Evolutionary conservation across 176 grass and related monocot species (phyloP).

Genomic region (Triticum urartu): DNA sequence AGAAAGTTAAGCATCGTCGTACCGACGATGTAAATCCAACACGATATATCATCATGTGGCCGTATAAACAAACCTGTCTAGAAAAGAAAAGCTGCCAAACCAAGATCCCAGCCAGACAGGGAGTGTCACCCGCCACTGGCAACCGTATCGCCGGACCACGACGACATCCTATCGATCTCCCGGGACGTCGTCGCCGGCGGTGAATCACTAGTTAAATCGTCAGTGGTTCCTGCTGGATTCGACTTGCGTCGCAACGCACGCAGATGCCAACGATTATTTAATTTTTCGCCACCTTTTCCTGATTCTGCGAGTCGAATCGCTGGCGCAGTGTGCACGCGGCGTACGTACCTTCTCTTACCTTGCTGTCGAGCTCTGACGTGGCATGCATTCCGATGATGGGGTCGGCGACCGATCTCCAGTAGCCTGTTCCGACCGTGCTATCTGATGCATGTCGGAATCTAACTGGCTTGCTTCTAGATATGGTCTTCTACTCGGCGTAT

Average conservation of each 20-base stretch:
- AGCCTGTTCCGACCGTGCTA: not conserved
- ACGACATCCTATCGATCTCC: not conserved
- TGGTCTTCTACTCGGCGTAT: not conserved
- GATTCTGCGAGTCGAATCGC: not conserved
- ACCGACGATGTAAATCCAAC: not conserved
- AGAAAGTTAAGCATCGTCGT: not conserved
- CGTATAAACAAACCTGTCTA: not conserved
- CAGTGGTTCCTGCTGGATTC: not conserved
- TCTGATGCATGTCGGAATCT: not conserved
- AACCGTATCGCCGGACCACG: not conserved
- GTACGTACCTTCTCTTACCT: too few species aligned
- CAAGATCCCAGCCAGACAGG: slow-evolving; percentile 1
- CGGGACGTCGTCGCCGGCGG: slow-evolving; percentile 5
- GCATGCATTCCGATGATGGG: too few species aligned
- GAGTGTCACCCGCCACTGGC: not conserved
- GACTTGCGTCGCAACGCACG: slow-evolving; percentile 23
- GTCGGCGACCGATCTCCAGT: not conserved
- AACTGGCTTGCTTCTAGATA: not conserved
- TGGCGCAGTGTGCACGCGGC: not conserved
- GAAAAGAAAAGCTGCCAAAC: slow-evolving; percentile 6
- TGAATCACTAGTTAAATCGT: slow-evolving; percentile 19
- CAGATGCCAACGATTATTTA: not conserved
- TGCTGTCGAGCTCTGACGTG: not conserved
- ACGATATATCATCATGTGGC: not conserved
- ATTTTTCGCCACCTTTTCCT: not conserved